Evolutionary conservation across 78 protist genomes (phyloP).

Genomic region (Acrasis kona): DNA sequence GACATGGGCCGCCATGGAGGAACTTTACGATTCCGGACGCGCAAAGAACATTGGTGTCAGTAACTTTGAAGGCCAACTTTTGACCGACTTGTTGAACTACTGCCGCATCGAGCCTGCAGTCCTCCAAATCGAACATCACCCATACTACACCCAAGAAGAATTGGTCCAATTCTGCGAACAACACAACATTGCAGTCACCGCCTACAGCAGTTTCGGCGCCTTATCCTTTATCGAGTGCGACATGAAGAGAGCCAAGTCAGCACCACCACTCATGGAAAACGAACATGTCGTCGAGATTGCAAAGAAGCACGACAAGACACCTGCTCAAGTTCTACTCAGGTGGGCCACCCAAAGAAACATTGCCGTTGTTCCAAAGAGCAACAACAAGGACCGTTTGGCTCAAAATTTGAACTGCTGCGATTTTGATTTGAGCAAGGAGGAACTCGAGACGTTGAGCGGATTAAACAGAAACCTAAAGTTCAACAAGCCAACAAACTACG

Average conservation of each 20-base stretch:
- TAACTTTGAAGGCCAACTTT: constrained; percentile 20
- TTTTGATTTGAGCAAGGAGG: constrained; percentile 27
- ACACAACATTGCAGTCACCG: constrained; percentile 32
- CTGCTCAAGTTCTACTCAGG: constrained; percentile 37
- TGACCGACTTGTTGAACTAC: constrained; percentile 30
- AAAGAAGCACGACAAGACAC: constrained; percentile 27
- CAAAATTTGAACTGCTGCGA: constrained; percentile 15
- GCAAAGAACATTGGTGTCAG: constrained; percentile 41
- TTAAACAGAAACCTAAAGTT: no score
- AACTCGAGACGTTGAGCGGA: constrained; percentile 8
- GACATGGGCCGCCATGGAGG: constrained; percentile 76
- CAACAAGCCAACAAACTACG: no score
- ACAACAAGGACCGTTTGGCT: not conserved
- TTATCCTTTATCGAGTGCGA: not conserved
- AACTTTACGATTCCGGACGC: constrained; percentile 37
- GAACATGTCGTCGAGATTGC: constrained; percentile 27
- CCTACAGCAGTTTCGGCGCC: constrained; percentile 45
- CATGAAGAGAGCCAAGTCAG: not conserved
- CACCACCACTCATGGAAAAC: constrained; percentile 13
- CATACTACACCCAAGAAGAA: constrained; percentile 35
- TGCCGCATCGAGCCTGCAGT: constrained; percentile 40
- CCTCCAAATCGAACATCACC: constrained; percentile 68
- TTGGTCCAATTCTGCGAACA: constrained; percentile 12
- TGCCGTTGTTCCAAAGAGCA: constrained; percentile 24
- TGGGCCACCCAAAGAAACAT: constrained; percentile 17